Evolutionary conservation across 192 early-diverging fungal species (phyloP).

Genomic region (Hyaloraphidium curvatum): DNA sequence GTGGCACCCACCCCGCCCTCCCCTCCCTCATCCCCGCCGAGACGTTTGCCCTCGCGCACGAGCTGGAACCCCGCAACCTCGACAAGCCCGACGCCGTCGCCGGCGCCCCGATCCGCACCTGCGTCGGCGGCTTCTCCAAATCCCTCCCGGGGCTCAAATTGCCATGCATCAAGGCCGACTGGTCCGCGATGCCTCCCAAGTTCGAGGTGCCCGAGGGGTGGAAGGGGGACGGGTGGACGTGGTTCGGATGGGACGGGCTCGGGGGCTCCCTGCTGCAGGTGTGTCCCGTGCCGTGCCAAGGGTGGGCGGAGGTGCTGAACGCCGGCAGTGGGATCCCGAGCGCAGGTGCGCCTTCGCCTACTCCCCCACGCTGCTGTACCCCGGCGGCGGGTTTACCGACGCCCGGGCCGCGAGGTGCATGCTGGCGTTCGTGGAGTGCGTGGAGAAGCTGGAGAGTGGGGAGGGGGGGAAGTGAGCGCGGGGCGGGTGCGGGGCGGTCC

Average conservation of each 20-base stretch:
- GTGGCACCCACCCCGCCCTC: background rate
- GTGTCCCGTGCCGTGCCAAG: too few species aligned
- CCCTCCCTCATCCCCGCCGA: background rate
- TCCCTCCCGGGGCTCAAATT: background rate
- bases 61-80: conserved; percentile 3
- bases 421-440: conserved; percentile 4
- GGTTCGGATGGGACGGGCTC: conserved; percentile 3
- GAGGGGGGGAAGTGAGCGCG: too few species aligned
- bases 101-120: background rate
- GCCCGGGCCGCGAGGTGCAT: conserved; percentile 1
- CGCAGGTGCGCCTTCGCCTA: background rate
- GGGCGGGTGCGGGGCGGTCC: too few species aligned
- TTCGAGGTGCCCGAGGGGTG: background rate
- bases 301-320: too few species aligned
- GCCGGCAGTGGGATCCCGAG: background rate
- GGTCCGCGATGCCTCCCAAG: background rate
- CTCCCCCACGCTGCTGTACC: background rate
- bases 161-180: background rate
- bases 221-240: conserved; percentile 2
- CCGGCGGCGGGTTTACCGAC: background rate
- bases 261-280: background rate
- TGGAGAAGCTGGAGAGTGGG: conserved; percentile 1
- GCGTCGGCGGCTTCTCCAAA: background rate
- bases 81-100: background rate
- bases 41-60: background rate